These are phyloP conservation scores for Papiliotrema flavescens DNA, from an alignment of 1,284 basidiomycete genomes.

Conservation along the genomic window DNA sequence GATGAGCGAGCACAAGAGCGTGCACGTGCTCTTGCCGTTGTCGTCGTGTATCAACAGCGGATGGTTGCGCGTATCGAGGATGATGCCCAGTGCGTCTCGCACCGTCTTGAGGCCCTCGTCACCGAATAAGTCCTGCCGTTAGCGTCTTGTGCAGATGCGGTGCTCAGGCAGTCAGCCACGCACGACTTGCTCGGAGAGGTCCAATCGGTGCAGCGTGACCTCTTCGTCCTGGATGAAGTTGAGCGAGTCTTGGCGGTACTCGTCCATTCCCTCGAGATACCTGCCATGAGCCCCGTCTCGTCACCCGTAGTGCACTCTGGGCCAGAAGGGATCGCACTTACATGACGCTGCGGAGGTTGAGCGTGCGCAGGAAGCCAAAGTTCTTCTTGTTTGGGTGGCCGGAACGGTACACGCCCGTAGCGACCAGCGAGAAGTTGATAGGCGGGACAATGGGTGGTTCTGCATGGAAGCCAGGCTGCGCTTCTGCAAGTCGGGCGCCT, in stretches of 20 bases:
- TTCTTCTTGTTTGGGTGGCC: slow-evolving; percentile 50
- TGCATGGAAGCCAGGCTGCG: too few species aligned
- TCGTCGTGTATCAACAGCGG: slow-evolving; percentile 45
- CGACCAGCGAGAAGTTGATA: slow-evolving; percentile 51
- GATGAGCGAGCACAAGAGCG: slow-evolving; percentile 37
- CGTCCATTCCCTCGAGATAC: slow-evolving; percentile 36
- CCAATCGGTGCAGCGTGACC: slow-evolving; percentile 29
- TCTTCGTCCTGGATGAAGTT: slow-evolving; percentile 32
- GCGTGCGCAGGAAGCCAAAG: slow-evolving; percentile 40
- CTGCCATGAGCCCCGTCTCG: slow-evolving; percentile 9
- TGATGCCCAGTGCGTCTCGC: slow-evolving; percentile 19
- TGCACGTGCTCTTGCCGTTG: slow-evolving; percentile 41
- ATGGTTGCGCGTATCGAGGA: slow-evolving; percentile 41
- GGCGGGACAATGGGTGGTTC: slow-evolving; percentile 39
- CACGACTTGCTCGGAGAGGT: slow-evolving; percentile 32
- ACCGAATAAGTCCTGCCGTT: slow-evolving; percentile 23
- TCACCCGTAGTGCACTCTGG: not conserved
- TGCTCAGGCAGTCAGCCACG: not conserved
- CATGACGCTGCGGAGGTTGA: slow-evolving; percentile 46
- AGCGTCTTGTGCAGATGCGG: not conserved
- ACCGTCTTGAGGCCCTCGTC: slow-evolving; percentile 13
- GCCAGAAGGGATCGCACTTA: slow-evolving; percentile 12
- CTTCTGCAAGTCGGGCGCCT: too few species aligned
- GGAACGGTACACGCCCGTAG: slow-evolving; percentile 42
- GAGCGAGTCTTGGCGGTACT: slow-evolving; percentile 39